Evolutionary conservation across 169 alveolate genomes (phyloP), one percentile per base, ranked within the genome.

Genomic region (Eimeria sp.): DNA sequence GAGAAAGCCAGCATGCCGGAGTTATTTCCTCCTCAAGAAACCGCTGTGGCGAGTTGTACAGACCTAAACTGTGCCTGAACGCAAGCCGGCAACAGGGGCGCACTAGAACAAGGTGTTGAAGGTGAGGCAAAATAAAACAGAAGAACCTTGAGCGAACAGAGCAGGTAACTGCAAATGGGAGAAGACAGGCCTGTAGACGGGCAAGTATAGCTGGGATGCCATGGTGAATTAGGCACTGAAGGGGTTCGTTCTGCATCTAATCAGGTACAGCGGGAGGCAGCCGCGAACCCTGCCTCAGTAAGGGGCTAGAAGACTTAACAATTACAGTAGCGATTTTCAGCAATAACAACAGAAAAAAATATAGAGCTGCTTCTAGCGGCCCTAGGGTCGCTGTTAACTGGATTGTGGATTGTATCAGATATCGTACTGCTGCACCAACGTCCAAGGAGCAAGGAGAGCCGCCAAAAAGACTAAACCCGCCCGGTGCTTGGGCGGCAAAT

Each of bases 381-480:
- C 60, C 33, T 16, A 4, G 25, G 27, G 10, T 18, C 10, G 33
- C 60, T 37, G 10, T 16, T 30, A 40, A 11, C 43, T 43, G 46
- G 64, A n/a, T 43, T n/a, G n/a, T n/a, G n/a, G n/a, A n/a, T n/a
- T n/a, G 62, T 6, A 46, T 2, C 9, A 43, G 43, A 30, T 77
- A 43, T 18, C 91, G n/a, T 40, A 85, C 91, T 49, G 62, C 52
- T 60, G 91, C 62, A 62, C 64, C 78, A 85, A 52, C n/a, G 91
- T 62, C 91, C 91, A 85, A 49, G 91, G 91, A 1, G 68, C 91
- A 62, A 85, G 91, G 43, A 85, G 91, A 3, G 64, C 76, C 27
- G 91, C 91, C 60, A 85, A 25, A 40, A 40, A 56, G 60, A 85
- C 40, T 10, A 60, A 60, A 40, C 80, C 78, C 43, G 68, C 78